These are phyloP conservation scores for Fragosphaeria purpurea DNA, from an alignment of 2,329 filamentous ascomycete species.

Conservation along the genomic window DNA sequence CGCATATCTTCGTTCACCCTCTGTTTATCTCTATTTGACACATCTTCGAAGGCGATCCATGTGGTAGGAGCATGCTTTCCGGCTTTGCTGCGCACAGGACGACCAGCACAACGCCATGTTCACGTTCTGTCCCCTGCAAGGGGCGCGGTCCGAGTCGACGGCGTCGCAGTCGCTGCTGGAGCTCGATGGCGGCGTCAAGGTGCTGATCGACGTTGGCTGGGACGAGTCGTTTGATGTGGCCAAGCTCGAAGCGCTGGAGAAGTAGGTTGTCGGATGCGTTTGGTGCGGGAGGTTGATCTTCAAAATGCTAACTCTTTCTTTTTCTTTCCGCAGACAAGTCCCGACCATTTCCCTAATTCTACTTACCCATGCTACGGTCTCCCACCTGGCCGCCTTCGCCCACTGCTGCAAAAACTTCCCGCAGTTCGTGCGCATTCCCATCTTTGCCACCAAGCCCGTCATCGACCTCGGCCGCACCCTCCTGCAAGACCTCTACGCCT, in stretches of 20 bases:
- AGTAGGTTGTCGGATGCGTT: slow-evolving; percentile 42
- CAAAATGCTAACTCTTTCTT: slow-evolving; percentile 1
- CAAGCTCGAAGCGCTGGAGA: slow-evolving; percentile 80
- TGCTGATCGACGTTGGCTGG: slow-evolving; percentile 92
- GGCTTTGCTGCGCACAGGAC: not conserved
- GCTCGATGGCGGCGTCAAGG: slow-evolving; percentile 91
- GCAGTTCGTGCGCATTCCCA: slow-evolving; percentile 79
- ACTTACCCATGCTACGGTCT: slow-evolving; percentile 83
- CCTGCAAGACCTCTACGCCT: slow-evolving; percentile 84
- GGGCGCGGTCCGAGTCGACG: slow-evolving; percentile 75
- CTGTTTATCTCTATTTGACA: no score
- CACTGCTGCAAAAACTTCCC: slow-evolving; percentile 97
- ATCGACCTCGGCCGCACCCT: slow-evolving; percentile 87
- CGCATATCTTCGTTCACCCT: no score
- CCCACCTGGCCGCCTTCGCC: slow-evolving; percentile 85
- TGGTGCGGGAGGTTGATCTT: not conserved
- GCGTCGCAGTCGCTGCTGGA: slow-evolving; percentile 94
- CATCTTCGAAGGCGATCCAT: no score
- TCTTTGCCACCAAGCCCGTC: slow-evolving; percentile 89
- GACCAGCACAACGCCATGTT: slow-evolving; percentile 57
- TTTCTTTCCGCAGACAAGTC: slow-evolving; percentile 53
- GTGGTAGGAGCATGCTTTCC: no score
- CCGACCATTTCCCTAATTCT: slow-evolving; percentile 89
- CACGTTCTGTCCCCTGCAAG: slow-evolving; percentile 85
- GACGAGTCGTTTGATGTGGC: slow-evolving; percentile 79